These are phyloP conservation scores for Trichoderma afroharzianum DNA, from an alignment of 2,329 filamentous ascomycete genomes.

Conservation along the genomic window DNA sequence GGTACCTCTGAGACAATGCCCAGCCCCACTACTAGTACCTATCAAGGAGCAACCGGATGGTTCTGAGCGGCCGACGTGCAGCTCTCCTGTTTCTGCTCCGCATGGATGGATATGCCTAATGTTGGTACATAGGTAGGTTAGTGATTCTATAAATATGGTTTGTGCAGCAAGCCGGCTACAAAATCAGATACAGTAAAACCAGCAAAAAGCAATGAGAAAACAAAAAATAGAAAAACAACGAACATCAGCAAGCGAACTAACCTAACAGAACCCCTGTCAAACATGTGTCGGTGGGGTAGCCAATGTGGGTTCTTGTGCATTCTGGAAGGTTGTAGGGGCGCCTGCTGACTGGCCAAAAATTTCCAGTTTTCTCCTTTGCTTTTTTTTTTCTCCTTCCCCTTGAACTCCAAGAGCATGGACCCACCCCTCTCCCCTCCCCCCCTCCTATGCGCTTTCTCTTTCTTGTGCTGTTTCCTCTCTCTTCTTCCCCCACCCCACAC, in stretches of 20 bases:
- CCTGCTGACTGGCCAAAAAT: conserved; percentile 22
- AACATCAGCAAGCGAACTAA: conserved; percentile 20
- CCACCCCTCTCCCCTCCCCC: neutral
- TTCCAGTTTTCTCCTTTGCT: neutral
- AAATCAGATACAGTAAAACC: neutral
- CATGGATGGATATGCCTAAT: neutral
- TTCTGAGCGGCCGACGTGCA: neutral
- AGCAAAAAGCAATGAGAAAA: neutral
- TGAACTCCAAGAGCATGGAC: neutral
- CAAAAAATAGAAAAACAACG: neutral
- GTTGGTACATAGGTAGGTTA: neutral
- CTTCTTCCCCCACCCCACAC: neutral
- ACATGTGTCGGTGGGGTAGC: conserved; percentile 28
- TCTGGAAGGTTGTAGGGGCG: conserved; percentile 16
- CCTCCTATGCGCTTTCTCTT: neutral
- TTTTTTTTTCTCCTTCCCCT: neutral
- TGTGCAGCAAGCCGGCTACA: neutral
- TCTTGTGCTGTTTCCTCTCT: neutral
- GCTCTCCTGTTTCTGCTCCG: neutral
- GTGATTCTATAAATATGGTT: neutral
- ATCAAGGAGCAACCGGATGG: neutral
- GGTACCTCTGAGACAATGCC: neutral
- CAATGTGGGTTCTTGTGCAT: conserved; percentile 23
- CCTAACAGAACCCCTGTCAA: conserved; percentile 29
- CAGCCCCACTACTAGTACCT: neutral